Base-by-base conservation (phyloP, 2,329 filamentous ascomycete genomes). In the Nothomitra cinnamomea region DNA sequence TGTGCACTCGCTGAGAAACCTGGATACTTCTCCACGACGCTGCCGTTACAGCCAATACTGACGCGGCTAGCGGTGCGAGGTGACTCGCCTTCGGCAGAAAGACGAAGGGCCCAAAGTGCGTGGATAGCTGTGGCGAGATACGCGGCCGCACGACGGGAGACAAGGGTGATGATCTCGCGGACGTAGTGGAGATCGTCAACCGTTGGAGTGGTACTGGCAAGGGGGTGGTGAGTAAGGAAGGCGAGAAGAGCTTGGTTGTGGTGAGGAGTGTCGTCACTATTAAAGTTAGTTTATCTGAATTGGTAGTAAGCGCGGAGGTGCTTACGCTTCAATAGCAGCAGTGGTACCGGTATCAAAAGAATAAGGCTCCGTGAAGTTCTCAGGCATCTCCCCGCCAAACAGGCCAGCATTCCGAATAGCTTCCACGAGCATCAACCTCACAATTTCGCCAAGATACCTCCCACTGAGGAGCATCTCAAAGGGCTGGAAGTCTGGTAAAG, bases 401-500 rank as follows among this genome's bases (percentile, higher is more conserved):
- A 82, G 63, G 3, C 72, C 71, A 2, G 72, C 72, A 1, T 69
- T 73, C 22, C 73, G 68, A 36, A 80, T 73, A 1, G 77, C 79
- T 57, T 83, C 79, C 5, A 78, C 64, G 7, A 80, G 68, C 54
- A 82, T 75, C 25, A 82, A 65, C 13, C 79, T 72, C 4, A 79
- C 73, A 51, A 83, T 76, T 59, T 83, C 79, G 21, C 79, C 79
- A 1, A 82, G 67, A 60, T 82, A 82, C 15, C 77, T 73, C 17
- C 79, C 79, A 10, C 77, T 78, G 57, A 78, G 73, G 66, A 82
- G 73, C 60, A 81, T 78, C 60, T 83, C 79, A 55, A 82, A 70
- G 1, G 79, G 79, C 59, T 83, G 79, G 58, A 81, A 82, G 63
- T 80, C 76, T 0, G 79, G 79, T 8, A 72, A 67, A 15, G 72